Conservation (phyloP, 495 filamentous ascomycete genomes). For the Trichoderma gamsii region DNA sequence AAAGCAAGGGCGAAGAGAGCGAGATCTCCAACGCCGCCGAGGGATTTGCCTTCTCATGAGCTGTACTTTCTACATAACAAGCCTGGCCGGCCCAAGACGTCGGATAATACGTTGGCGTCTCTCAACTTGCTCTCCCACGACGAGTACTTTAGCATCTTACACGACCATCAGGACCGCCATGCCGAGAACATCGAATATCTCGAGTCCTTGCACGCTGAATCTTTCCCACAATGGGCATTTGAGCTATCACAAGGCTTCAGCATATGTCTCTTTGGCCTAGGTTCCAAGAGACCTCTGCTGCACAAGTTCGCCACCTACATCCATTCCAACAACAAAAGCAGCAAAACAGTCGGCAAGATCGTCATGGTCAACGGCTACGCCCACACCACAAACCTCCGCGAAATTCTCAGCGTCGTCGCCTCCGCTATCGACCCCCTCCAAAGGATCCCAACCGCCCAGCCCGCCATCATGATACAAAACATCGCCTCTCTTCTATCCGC, state of each 20-base stretch:
- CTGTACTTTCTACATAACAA: constrained; percentile 91
- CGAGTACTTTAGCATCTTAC: constrained; percentile 73
- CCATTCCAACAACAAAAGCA: constrained; percentile 40
- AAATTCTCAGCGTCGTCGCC: constrained; percentile 69
- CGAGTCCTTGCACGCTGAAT: constrained; percentile 65
- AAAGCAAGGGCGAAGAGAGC: constrained; percentile 40
- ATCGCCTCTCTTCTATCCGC: constrained; percentile 49
- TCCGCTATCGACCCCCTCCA: constrained; percentile 54
- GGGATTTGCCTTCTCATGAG: constrained; percentile 76
- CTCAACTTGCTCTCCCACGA: constrained; percentile 77
- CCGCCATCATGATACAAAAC: constrained; percentile 36
- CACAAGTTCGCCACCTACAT: constrained; percentile 71
- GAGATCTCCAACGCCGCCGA: constrained; percentile 71
- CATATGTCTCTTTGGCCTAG: constrained; percentile 87
- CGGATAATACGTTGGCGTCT: constrained; percentile 74
- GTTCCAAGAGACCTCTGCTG: constrained; percentile 74
- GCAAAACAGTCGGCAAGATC: constrained; percentile 47
- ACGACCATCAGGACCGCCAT: constrained; percentile 64
- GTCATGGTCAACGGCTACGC: constrained; percentile 87
- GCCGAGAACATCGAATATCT: constrained; percentile 63
- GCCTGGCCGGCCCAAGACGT: constrained; percentile 72
- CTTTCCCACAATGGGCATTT: constrained; percentile 88
- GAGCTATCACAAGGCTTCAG: constrained; percentile 87
- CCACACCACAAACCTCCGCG: constrained; percentile 65
- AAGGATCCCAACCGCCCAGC: constrained; percentile 33